These are phyloP conservation scores for Paecilomyces niveus DNA, from an alignment of 2,329 filamentous ascomycete genomes.

Conservation along the genomic window DNA sequence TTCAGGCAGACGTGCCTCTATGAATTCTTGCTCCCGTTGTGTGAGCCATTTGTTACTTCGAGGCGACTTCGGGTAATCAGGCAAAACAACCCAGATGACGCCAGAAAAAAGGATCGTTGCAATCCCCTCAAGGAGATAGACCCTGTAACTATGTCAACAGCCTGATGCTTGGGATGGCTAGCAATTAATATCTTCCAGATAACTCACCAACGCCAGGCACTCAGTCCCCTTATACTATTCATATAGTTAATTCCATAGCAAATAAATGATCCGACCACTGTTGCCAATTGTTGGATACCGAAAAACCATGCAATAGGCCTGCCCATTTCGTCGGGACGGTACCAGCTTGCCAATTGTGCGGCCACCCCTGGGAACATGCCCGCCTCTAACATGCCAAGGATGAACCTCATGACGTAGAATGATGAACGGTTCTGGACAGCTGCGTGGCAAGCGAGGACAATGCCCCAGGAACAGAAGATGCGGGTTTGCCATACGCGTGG, in stretches of 20 bases:
- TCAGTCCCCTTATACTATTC: conserved; percentile 13
- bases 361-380: conserved; percentile 34
- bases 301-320: conserved; percentile 40
- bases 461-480: conserved; percentile 32
- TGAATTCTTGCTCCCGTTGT: conserved; percentile 32
- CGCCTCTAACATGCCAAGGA: conserved; percentile 34
- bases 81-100: conserved; percentile 33
- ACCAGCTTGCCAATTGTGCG: conserved; percentile 37
- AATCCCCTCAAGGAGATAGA: conserved; percentile 41
- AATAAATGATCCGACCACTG: conserved; percentile 27
- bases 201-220: conserved; percentile 15
- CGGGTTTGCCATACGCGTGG: conserved; percentile 30
- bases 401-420: conserved; percentile 29
- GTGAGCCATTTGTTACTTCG: conserved; percentile 32
- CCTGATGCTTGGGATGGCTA: not conserved
- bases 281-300: conserved; percentile 28
- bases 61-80: conserved; percentile 39
- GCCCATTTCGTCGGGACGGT: conserved; percentile 36
- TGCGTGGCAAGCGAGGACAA: conserved; percentile 31
- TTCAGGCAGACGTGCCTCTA: conserved; percentile 32
- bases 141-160: conserved; percentile 3
- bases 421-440: conserved; percentile 26
- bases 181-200: not conserved
- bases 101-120: conserved; percentile 34
- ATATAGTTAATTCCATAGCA: conserved; percentile 17